Base-by-base conservation (phyloP, 2,329 filamentous ascomycete species). In the Trichoderma koningiopsis region DNA sequence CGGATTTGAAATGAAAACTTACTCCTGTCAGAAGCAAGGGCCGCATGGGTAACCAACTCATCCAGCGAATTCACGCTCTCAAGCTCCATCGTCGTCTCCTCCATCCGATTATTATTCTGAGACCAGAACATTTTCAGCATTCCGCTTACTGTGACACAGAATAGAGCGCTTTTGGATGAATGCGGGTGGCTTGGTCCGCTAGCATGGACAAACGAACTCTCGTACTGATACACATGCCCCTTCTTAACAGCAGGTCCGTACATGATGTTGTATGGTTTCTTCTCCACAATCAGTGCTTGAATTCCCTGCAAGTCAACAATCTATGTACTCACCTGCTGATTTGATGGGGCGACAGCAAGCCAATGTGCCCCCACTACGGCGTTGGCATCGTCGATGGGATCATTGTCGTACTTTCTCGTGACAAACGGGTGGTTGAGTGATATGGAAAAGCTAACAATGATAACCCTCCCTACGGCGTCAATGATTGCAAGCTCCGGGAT, bases 331-430 rank as follows among this genome's bases (percentile, higher is more conserved):
- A 80, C 78, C 75, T 83, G 80, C 73, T 81, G 79, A 74, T 77
- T 77, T n/a, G 76, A 75, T 4, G 86, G 83, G 33, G 86, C 82
- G 29, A 89, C 83, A n/a, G 85, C 83, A 67, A 98, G 83, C 96
- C 96, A 99, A 80, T 93, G 91, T 77, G 93, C 87, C 4, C 95
- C 96, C 7, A 96, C 92, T 5, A 97, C 84, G 61, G 90, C 88
- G 72, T 91, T 89, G 47, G 92, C 83, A 77, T 97, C 93, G 74
- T 94, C 91, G 65, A 90, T 83, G 2, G 87, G 81, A 75, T 95
- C 93, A n/a, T 83, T 79, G 29, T 89, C 85, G 80, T 89, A 90
- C 68, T 84, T 86, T 53, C 89, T 87, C 61, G 85, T 84, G 11
- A 87, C 78, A 37, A 85, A 86, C 68, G 94, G 87, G 64, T 89